phyloP scores from a whole-genome alignment of 1,284 basidiomycete genomes.

The Binderoboletus segoi region DNA sequence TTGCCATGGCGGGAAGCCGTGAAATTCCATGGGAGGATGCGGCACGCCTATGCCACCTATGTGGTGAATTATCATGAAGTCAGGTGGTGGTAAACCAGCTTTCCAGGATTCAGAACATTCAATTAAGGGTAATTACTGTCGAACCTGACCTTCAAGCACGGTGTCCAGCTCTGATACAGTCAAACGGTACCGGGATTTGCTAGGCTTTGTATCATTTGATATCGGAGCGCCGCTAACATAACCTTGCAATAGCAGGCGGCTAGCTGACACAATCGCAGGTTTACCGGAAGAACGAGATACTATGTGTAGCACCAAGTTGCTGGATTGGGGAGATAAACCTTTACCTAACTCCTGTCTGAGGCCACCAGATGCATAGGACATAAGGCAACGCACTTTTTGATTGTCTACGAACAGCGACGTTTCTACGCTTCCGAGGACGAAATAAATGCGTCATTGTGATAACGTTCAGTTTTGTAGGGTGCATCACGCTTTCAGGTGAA shows the following conservation, averaged over 20 bases:
- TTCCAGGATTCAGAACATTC: constrained; percentile 31
- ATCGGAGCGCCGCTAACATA: constrained; percentile 3
- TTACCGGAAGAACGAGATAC: constrained; percentile 54
- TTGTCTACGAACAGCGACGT: constrained; percentile 28
- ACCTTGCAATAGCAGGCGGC: constrained; percentile 38
- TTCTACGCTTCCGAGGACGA: constrained; percentile 24
- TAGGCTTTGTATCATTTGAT: constrained; percentile 2
- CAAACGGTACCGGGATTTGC: constrained; percentile 34
- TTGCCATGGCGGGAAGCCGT: constrained; percentile 81
- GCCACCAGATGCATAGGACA: not conserved
- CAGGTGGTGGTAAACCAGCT: constrained; percentile 60
- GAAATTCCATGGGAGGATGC: constrained; percentile 56
- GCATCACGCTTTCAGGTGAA: constrained; percentile 47
- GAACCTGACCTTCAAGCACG: constrained; percentile 58
- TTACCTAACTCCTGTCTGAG: constrained; percentile 17
- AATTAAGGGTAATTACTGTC: not conserved
- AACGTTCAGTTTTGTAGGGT: constrained; percentile 37
- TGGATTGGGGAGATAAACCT: constrained; percentile 10
- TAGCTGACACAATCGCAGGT: constrained; percentile 48
- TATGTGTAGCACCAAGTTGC: constrained; percentile 44
- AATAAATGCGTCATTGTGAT: constrained; percentile 38
- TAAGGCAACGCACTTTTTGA: constrained; percentile 24
- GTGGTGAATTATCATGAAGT: constrained; percentile 73
- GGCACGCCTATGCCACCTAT: constrained; percentile 42
- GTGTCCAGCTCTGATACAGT: constrained; percentile 49